Base-by-base conservation (phyloP, 2,329 filamentous ascomycete species). In the Fusarium succisae region DNA sequence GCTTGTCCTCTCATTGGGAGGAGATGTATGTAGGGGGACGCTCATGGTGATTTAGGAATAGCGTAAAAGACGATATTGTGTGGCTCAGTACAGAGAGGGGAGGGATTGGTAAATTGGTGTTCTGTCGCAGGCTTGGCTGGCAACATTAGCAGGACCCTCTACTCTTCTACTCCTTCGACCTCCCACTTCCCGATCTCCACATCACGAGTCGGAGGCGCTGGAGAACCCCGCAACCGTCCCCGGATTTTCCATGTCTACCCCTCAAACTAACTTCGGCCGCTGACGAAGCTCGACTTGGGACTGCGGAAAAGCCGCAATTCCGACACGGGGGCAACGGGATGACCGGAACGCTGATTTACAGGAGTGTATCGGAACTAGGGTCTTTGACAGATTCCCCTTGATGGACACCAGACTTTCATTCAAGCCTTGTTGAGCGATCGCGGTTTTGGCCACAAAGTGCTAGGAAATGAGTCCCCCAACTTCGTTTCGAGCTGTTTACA, bases 1-100 rank as follows among this genome's bases (percentile, higher is more conserved):
- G 60, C 79, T 83, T 28, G 81, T 81, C 50, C 83, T 38, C 53
- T 56, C 53, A 44, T 44, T 24, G 75, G 85, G 85, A 6, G 86
- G 85, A 6, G 72, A 70, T 35, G 77, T 69, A 30, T 77, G 75
- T 22, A 82, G 59, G 4, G 82, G 81, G 39, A 82, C 79, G 63
- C 74, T 74, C 81, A 82, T 82, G 26, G 1, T 73, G 58, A n/a
- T 28, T 55, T 32, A 10, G 22, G 14, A 2, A 43, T 44, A 56
- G 37, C 3, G 22, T 28, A 13, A 18, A 14, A 14, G 12, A 0
- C 7, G 20, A 22, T 41, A 41, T 22, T 41, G 20, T 39, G 11
- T 39, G 20, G 7, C 20, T 22, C 10, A 22, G 38, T 22, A 13
- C 4, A 22, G 12, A 39, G 38, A 22, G 38, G 38, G 38, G 4